Base-by-base conservation (phyloP, 345 rosid species). In the Draba incana region DNA sequence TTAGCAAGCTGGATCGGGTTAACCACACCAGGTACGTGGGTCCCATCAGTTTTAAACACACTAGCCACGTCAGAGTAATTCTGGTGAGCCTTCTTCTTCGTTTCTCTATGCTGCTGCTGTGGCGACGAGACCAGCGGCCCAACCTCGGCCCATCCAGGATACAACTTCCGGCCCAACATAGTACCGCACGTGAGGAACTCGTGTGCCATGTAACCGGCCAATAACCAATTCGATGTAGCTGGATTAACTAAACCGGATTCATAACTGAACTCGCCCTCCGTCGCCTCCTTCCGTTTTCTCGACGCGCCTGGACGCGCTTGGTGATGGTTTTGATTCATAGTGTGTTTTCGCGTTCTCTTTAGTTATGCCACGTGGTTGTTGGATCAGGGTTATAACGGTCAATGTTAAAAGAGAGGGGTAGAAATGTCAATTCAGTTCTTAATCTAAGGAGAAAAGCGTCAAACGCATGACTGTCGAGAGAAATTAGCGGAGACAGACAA, bases 171-270 rank as follows among this genome's bases (percentile, higher is more conserved):
- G 42, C 89, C 95, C 9, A 86, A 64, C 55, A 88, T 55, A 0
- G 89, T 88, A 3, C 89, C 95, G 50, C 75, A 76, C 1, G 82
- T 80, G 65, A 88, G 60, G 42, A 80, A 88, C 78, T 88, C 92
- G 64, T 76, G 80, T 13, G 95, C 92, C 88, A 88, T 76, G 81
- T 86, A 88, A 0, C 95, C 88, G 23, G 95, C 95, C 8, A 88
- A 64, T 0, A 88, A 64, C 79, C 68, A 62, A 70, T 82, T 86
- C 13, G 85, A 31, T 42, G 66, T 47, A 54, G 24, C 58, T 38
- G 56, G 55, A 4, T 43, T 10, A 1, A 11, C 68, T 10, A 1
- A 76, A 33, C 71, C 53, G 45, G 20, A 20, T 20, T 20, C 20
- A 20, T 20, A 20, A 20, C 20, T 20, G 20, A 37, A 31, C 68